Base-by-base conservation (phyloP, 2,329 filamentous ascomycete genomes). In the Trichoderma citrinoviride region DNA sequence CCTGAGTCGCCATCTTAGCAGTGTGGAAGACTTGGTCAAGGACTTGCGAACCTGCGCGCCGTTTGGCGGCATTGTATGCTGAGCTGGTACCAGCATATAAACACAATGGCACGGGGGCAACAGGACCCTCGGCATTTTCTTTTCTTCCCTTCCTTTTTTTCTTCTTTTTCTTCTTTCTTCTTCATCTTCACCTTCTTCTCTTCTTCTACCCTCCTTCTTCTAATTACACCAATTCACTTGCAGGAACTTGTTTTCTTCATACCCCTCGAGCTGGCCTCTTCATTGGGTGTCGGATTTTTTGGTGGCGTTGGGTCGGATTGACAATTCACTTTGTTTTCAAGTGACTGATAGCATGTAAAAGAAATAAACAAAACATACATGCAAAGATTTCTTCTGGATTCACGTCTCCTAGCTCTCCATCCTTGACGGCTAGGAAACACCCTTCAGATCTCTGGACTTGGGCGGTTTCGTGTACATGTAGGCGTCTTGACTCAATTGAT, bases 11-110 rank as follows among this genome's bases (percentile, higher is more conserved):
- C 91, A 95, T 76, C 81, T 96, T 73, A 90, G 84, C 76, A 95
- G 90, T 73, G 91, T 96, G 27, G 90, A 93, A 68, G 91, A 93
- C 70, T 82, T 96, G 66, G 91, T 96, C 61, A 87, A 90, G 74
- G 92, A 97, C 76, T 78, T 97, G 71, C 87, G 89, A 69, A 91
- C 91, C 74, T 90, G 87, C 69, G 88, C 90, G 53, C 90, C 92
- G 0, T 92, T 92, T 79, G 88, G 87, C 6, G 83, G 87, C 6
- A 84, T 82, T 6, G 77, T 86, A 65, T 82, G 78, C 67, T 85
- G 46, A 56, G 55, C 43, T 46, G 58, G 58, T 54, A 54, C 49
- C 6, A 17, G 58, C 49, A 62, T 46, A 37, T 62, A n/a, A 29
- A 27, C 27, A 3, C 29, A 55, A 17, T 46, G 23, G 17, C n/a